These are phyloP conservation scores for Collybia sordida DNA, from an alignment of 768 basidiomycete genomes.

Conservation along the genomic window DNA sequence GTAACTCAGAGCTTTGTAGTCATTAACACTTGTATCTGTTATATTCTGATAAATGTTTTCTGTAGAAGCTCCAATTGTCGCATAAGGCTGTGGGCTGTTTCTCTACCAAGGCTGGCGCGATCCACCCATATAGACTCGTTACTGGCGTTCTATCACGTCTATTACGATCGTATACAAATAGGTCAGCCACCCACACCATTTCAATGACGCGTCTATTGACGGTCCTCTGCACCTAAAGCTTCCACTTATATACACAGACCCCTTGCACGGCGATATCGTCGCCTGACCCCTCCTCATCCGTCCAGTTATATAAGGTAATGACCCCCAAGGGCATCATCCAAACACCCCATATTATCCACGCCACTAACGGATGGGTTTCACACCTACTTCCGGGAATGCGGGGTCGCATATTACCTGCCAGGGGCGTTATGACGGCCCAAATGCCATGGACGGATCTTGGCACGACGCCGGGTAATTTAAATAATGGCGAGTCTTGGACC, in stretches of 20 bases:
- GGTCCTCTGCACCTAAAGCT: slow-evolving; percentile 34
- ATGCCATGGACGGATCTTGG: slow-evolving; percentile 41
- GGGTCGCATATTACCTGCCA: slow-evolving; percentile 58
- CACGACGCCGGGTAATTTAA: slow-evolving; percentile 6
- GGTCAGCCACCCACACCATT: slow-evolving; percentile 31
- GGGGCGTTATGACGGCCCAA: slow-evolving; percentile 68
- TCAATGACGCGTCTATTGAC: background rate
- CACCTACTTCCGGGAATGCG: slow-evolving; percentile 67
- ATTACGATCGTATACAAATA: slow-evolving; percentile 45
- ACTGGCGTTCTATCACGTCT: slow-evolving; percentile 58
- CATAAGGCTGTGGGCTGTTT: slow-evolving; percentile 48
- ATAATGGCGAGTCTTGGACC: slow-evolving; percentile 20
- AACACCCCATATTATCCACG: slow-evolving; percentile 71
- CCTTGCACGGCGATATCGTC: slow-evolving; percentile 55
- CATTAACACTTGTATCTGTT: background rate
- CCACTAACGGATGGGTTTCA: slow-evolving; percentile 82
- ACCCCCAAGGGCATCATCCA: slow-evolving; percentile 61
- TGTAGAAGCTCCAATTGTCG: slow-evolving; percentile 51
- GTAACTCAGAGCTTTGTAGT: background rate
- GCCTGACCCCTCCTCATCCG: slow-evolving; percentile 14
- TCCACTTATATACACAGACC: slow-evolving; percentile 57
- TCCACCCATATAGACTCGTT: slow-evolving; percentile 71
- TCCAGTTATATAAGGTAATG: slow-evolving; percentile 47
- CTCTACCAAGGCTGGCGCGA: slow-evolving; percentile 53
- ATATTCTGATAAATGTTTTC: background rate